Conservation (phyloP, 768 basidiomycete species). For the Wakefieldia striispora region DNA sequence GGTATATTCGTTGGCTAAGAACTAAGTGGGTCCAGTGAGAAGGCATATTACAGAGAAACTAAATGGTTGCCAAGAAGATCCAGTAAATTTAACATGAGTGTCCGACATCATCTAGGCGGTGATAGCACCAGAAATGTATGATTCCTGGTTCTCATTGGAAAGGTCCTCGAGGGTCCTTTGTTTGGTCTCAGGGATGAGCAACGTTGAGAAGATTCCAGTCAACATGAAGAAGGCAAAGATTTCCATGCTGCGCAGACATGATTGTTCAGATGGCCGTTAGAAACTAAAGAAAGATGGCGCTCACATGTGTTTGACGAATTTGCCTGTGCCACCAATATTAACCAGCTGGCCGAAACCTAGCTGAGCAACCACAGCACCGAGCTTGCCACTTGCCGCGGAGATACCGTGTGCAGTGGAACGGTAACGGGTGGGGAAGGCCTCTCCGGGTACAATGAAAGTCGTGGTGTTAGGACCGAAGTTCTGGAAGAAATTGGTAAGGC, state of each 20-base stretch:
- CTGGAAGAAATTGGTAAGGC: constrained; percentile 87
- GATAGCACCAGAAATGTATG: constrained; percentile 43
- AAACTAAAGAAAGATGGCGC: constrained; percentile 23
- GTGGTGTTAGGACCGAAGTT: constrained; percentile 85
- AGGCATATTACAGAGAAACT: constrained; percentile 8
- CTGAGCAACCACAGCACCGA: constrained; percentile 80
- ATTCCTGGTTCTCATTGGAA: constrained; percentile 67
- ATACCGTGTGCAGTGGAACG: constrained; percentile 85
- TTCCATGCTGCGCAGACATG: constrained; percentile 48
- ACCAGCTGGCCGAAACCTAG: constrained; percentile 69
- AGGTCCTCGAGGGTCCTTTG: constrained; percentile 62
- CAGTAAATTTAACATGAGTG: background rate
- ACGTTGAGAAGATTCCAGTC: constrained; percentile 78
- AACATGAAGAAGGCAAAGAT: constrained; percentile 87
- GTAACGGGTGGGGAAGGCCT: constrained; percentile 86
- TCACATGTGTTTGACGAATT: constrained; percentile 68
- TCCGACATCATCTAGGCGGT: constrained; percentile 7
- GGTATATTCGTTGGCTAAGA: background rate
- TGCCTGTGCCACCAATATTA: constrained; percentile 64
- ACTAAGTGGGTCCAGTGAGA: background rate
- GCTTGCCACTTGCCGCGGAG: constrained; percentile 78
- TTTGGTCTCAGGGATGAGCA: constrained; percentile 81
- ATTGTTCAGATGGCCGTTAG: constrained; percentile 3
- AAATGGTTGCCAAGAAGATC: background rate
- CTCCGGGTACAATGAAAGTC: constrained; percentile 79